Evolutionary conservation across 2,329 filamentous ascomycete species (phyloP), one percentile per base, ranked within the genome.

Genomic region (Apiospora koreana): DNA sequence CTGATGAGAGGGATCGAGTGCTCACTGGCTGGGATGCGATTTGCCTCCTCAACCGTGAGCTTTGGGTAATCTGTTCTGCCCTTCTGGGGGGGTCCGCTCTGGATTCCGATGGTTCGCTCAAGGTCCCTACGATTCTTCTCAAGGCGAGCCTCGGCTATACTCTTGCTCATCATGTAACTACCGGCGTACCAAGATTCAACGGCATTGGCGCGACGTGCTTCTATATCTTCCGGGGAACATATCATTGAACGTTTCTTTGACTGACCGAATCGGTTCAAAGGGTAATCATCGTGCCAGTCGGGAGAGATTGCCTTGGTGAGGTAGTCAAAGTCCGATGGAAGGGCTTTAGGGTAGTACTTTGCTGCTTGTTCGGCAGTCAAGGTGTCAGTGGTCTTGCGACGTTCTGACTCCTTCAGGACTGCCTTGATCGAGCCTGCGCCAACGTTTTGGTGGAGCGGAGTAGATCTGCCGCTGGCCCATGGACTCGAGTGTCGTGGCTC

Each of bases 1-100:
- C 80, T 82, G 12, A 88, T 68, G 14, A 87, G 77, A 1, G 84
- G 83, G 16, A 78, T 75, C 14, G 80, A 78, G 68, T 85, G 81
- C 66, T 85, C 81, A 1, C 77, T 72, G 2, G 78, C 76, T 5
- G 82, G 76, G 72, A 82, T 81, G 8, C 69, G 69, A 71, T 81
- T 82, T 41, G 81, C 82, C 45, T 85, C 79, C 2, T 79, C 75
- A n/a, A 83, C 71, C n/a, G 73, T 74, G 18, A 85, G 76, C 43
- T 73, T 71, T 2, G 69, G 75, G 43, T 80, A 79, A 50, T 69
- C 68, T 6, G 75, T 46, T 41, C 74, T 77, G 16, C 69, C 71
- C 10, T 72, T 70, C 9, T 69, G 65, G 25, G 70, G 72, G 31
- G 83, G 79, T 35, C 82, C 79, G 14, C 81, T 81, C 70, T 82